Percentiles rank a stretch among this genome's conserved stretches.
These are phyloP conservation scores for Castanopsis chinensis DNA, from an alignment of 306 rosid genomes.

Conservation along the genomic window DNA sequence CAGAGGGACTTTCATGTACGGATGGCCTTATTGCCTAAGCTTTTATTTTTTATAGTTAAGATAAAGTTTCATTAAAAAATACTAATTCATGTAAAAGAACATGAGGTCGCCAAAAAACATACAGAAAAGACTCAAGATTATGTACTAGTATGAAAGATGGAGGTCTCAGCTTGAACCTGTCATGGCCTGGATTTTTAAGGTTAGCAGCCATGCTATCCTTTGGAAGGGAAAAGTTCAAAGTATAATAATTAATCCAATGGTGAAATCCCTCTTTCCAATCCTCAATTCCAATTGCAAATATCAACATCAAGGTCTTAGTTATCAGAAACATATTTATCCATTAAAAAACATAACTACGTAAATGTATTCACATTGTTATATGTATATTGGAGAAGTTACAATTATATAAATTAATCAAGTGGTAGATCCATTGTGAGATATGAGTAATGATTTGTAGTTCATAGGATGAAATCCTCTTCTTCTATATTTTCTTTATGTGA, in stretches of 20 bases:
- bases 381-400: background rate
- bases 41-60: background rate
- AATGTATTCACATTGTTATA: background rate
- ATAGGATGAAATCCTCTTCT: background rate
- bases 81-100: too few species aligned
- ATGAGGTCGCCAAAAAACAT: too few species aligned
- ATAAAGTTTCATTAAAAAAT: too few species aligned
- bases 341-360: background rate
- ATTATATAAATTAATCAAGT: background rate
- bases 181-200: background rate
- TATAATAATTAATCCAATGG: background rate
- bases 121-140: too few species aligned
- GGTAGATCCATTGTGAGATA: background rate
- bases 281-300: background rate
- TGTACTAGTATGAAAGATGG: background rate
- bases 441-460: background rate
- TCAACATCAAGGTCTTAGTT: background rate
- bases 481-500: background rate
- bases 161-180: background rate
- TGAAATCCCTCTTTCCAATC: background rate
- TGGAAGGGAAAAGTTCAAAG: background rate
- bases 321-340: background rate
- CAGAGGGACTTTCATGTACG: background rate
- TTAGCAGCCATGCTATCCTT: background rate
- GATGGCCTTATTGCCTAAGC: background rate